These are phyloP conservation scores for Quercus bicolor DNA, from an alignment of 306 rosid genomes.

Conservation along the genomic window DNA sequence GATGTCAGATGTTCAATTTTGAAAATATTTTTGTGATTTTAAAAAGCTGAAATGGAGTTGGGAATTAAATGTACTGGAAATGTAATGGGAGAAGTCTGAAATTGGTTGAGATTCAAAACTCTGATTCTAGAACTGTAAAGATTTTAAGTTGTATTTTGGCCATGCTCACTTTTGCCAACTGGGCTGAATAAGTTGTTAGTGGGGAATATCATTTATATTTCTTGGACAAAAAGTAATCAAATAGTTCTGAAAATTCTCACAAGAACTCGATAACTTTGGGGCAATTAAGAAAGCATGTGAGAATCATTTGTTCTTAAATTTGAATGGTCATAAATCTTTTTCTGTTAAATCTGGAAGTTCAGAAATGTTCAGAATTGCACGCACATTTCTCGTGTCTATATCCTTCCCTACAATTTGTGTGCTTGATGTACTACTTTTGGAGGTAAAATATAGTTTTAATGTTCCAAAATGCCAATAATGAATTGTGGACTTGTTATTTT, in stretches of 20 bases:
- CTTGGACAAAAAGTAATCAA: background rate
- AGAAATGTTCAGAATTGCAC: background rate
- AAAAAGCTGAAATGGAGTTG: background rate
- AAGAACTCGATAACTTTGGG: background rate
- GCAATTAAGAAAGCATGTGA: background rate
- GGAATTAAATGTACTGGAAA: background rate
- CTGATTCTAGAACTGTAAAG: background rate
- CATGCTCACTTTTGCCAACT: background rate
- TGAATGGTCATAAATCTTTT: background rate
- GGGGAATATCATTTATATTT: background rate
- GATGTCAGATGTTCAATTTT: background rate
- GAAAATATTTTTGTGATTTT: background rate
- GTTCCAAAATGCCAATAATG: slow-evolving; percentile 1
- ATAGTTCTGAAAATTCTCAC: background rate
- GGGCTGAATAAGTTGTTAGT: background rate
- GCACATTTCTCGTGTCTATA: background rate
- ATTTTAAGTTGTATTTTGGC: background rate
- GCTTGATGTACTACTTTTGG: background rate
- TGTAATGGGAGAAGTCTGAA: background rate
- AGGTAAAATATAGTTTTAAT: background rate
- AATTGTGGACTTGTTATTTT: slow-evolving; percentile 10
- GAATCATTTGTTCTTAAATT: background rate
- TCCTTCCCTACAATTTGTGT: background rate
- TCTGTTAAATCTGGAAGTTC: background rate
- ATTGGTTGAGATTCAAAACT: background rate